Percentiles rank a stretch among this genome's conserved stretches.
Conservation (phyloP, 78 protist genomes). For the Emiliania huxleyi region DNA sequence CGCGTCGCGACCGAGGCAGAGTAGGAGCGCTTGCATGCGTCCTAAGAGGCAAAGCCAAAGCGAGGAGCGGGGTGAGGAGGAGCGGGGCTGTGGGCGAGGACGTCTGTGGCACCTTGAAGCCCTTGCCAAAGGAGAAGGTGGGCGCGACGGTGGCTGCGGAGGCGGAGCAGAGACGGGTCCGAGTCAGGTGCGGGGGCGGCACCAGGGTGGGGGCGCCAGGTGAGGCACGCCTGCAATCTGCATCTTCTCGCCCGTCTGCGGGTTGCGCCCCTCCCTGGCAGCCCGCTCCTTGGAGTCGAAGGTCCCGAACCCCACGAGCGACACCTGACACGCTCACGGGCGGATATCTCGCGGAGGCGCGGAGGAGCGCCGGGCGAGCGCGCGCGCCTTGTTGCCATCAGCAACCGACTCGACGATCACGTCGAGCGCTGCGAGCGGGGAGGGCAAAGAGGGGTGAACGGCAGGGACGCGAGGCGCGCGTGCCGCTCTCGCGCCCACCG, state of each 20-base stretch:
- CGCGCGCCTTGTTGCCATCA: not conserved
- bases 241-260: not conserved
- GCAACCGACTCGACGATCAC: not conserved
- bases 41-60: too few species aligned
- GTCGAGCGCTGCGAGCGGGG: not conserved
- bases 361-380: too few species aligned
- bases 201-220: not conserved
- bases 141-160: not conserved
- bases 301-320: slow-evolving; percentile 5
- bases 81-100: too few species aligned
- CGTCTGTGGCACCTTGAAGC: too few species aligned
- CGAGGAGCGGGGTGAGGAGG: too few species aligned
- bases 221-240: not conserved
- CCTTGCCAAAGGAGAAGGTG: not conserved
- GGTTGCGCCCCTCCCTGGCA: not conserved
- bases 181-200: not conserved
- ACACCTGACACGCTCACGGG: not conserved
- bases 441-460: not conserved
- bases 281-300: not conserved
- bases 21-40: too few species aligned
- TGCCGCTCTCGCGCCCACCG: not conserved
- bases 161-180: not conserved
- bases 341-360: too few species aligned
- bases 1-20: too few species aligned
- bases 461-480: not conserved